Base-by-base conservation (phyloP, 2,329 filamentous ascomycete species). In the Macrophomina tecta region DNA sequence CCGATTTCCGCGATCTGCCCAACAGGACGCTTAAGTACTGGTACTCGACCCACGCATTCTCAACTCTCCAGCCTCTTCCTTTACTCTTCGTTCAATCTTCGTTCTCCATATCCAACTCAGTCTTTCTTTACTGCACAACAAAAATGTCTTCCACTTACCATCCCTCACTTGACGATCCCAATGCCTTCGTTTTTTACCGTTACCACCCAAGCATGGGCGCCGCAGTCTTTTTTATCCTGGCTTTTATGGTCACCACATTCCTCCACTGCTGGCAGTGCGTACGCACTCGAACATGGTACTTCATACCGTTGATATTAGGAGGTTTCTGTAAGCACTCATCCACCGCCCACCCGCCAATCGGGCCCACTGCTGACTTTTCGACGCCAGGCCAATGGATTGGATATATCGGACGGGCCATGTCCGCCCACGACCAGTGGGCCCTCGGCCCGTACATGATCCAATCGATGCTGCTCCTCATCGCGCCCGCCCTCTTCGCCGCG, bases 221-320 rank as follows among this genome's bases (percentile, higher is more conserved):
- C 23, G 74, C 75, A 5, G 67, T 75, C 53, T 70, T 77, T 56
- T 76, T 76, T 69, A 66, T 70, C 62, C 58, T 76, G 23, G 68
- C 73, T 34, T 77, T 77, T 69, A 60, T 67, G 18, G 9, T 71
- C 4, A 58, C 69, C 12, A 76, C 81, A 0, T 28, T 71, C 1
- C 56, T 76, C 0, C 83, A 85, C 66, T 60, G 72, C 18, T 77
- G 72, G 45, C 77, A 80, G 51, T 69, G 84, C 32, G 32, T 80
- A 38, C 72, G 71, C 16, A 76, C 76, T 2, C 74, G 78, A 38
- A 81, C 81, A 1, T 86, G 82, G 81, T 86, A 83, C 72, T 82
- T 85, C 69, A 81, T 83, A 2, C 82, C 85, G 0, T 82, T 87
- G 55, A 69, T 83, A 3, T 73, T 86, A 16, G 84, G 84, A 32